Conservation (phyloP, 768 basidiomycete genomes). For the Amanita pseudoporphyria region DNA sequence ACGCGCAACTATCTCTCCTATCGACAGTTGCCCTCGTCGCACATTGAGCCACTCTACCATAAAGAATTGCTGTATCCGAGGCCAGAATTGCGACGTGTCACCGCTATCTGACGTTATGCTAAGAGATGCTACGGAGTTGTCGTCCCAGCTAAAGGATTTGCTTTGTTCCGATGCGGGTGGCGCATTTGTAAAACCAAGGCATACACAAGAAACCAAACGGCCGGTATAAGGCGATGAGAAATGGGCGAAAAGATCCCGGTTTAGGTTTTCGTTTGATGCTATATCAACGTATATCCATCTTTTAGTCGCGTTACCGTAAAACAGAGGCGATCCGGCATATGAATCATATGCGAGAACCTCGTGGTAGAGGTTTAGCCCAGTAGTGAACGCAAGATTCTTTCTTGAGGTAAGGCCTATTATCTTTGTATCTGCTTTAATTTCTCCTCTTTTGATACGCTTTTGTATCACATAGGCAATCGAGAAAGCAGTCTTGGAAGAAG, state of each 20-base stretch:
- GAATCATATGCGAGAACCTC: conserved; percentile 46
- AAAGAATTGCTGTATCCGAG: conserved; percentile 46
- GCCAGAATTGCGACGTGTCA: conserved; percentile 20
- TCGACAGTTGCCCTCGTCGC: conserved; percentile 38
- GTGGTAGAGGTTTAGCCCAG: conserved; percentile 44
- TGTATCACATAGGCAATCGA: conserved; percentile 52
- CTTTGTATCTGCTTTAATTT: conserved; percentile 18
- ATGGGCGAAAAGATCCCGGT: conserved; percentile 31
- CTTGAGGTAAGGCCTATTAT: conserved; percentile 55
- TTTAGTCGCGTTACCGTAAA: conserved; percentile 19
- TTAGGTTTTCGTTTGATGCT: conserved; percentile 46
- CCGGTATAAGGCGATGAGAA: conserved; percentile 29
- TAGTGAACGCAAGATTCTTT: conserved; percentile 45
- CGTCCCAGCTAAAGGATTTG: conserved; percentile 26
- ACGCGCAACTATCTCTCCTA: conserved; percentile 34
- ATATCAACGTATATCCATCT: conserved; percentile 58
- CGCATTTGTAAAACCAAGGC: conserved; percentile 49
- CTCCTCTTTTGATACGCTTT: conserved; percentile 30
- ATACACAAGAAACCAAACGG: conserved; percentile 30
- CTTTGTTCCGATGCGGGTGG: conserved; percentile 31
- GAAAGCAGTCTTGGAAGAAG: conserved; percentile 66
- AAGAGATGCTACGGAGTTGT: conserved; percentile 15
- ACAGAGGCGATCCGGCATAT: conserved; percentile 22
- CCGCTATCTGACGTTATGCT: conserved; percentile 12
- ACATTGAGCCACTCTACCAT: conserved; percentile 60